Base-by-base conservation (phyloP, 2,329 filamentous ascomycete genomes). In the Aspergillus aculeatinus region DNA sequence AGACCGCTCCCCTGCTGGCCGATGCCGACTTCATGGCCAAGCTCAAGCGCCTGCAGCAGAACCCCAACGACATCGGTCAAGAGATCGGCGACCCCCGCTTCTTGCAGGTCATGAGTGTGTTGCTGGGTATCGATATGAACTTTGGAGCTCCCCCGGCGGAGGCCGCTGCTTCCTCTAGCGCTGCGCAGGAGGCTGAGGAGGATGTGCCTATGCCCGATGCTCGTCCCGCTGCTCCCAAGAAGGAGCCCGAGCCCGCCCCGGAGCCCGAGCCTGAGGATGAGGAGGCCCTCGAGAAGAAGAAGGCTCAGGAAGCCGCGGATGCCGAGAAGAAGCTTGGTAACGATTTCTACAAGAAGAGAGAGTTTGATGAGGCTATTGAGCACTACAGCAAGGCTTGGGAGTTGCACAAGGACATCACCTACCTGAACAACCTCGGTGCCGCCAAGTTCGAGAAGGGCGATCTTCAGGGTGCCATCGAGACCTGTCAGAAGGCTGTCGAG, bases 381-480 rank as follows among this genome's bases (percentile, higher is more conserved):
- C 92, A 99, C 81, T 99, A 99, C 83, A 85, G 78, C 75, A 96
- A 96, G 77, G 95, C 95, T 0, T 99, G 95, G 95, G 93, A 96
- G 61, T 78, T 90, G 44, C 84, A 91, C 85, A 95, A 97, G 83
- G 95, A 99, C 72, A 96, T 99, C 72, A 95, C 94, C 16, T 99
- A 99, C 79, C 84, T 98, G 61, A 99, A 96, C 82, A 99, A 99
- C 79, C 85, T 96, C 33, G 92, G 92, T 61, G 95, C 95, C 3
- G 95, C 94, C 61, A 87, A 96, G 72, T 98, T 93, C 70, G 95
- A 99, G 78, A 97, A 98, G 83, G 93, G 92, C 59, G 95, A 98
- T 74, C 96, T 91, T 76, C 85, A 96, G 71, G 90, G 88, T 60
- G 88, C 89, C 67, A 92, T 99, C 65, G 90, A 96, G 70, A 81